Base-by-base conservation (phyloP, 208 protist genomes). In the Ichthyophonus hoferi region DNA sequence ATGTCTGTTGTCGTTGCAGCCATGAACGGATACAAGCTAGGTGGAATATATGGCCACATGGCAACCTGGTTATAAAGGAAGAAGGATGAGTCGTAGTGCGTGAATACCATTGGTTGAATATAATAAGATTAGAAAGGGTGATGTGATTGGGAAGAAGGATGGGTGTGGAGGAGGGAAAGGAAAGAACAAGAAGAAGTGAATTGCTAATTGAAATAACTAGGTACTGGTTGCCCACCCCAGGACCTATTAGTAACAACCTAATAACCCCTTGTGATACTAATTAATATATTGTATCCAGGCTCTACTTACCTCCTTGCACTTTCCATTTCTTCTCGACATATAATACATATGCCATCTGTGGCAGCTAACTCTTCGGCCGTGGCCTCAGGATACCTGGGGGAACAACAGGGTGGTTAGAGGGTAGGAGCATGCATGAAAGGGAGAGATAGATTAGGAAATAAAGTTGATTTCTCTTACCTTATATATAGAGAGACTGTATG, bases 21-120 rank as follows among this genome's bases (percentile, higher is more conserved):
- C 85, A 88, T 35, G 85, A 88, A 1, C 90, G 90, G 34, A 92
- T 83, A 87, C 90, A 92, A 34, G 40, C 7, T 17, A 90, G 41
- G 77, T 92, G 90, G 79, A 92, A 92, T 12, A 92, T 76, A 50
- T 92, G 90, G 31, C 90, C 90, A 43, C 90, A 92, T 14, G 87
- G 87, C 35, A 92, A 41, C 41, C 83, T 87, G 38, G 38, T n/a
- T 31, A 58, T 2, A 85, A 0, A 12, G 38, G 38, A 58, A 35
- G 35, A 58, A 35, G 39, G 81, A 33, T n/a, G 24, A 58, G 12
- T 37, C 12, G 33, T 37, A 17, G 12, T 38, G 0, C 12, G 12
- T 37, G 33, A 81, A 37, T 81, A 0, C 77, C 7, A 81, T 14
- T 76, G 14, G 50, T 31, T 81, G 34, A 0, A 81, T 14, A 79